Evolutionary conservation across 768 basidiomycete species (phyloP).

Genomic region (Calocybe indica): DNA sequence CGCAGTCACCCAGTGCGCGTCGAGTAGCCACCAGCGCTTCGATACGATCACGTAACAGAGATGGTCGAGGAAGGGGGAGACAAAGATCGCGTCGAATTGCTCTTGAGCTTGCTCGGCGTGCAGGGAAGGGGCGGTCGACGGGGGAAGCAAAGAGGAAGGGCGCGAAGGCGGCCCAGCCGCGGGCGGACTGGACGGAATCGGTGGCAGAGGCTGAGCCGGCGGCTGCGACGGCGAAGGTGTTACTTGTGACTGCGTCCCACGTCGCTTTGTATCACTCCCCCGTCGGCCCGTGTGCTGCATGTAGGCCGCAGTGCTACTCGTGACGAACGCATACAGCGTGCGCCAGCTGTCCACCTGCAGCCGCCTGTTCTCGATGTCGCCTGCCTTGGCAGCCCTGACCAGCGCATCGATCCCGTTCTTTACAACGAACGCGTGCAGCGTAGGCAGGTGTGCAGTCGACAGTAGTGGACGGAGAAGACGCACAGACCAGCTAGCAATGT

Average conservation of each 20-base stretch:
- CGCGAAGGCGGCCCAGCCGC: too few relatives aligned
- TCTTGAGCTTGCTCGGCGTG: constrained; percentile 3
- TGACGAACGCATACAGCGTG: constrained; percentile 29
- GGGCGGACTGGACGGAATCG: neutral
- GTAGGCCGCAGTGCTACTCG: constrained; percentile 14
- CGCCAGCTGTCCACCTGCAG: constrained; percentile 35
- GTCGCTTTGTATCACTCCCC: too few relatives aligned
- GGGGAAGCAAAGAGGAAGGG: too few relatives aligned
- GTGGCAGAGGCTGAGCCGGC: neutral
- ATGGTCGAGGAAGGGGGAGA: constrained; percentile 32
- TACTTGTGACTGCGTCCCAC: too few relatives aligned
- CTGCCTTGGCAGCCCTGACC: constrained; percentile 24
- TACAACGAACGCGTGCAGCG: constrained; percentile 24
- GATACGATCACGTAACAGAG: constrained; percentile 22
- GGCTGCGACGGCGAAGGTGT: constrained; percentile 7
- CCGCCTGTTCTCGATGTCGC: constrained; percentile 28
- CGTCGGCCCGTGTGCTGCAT: too few relatives aligned
- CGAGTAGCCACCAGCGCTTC: constrained; percentile 31
- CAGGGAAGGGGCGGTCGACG: too few relatives aligned
- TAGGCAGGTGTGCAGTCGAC: constrained; percentile 16
- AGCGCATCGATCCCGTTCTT: constrained; percentile 28
- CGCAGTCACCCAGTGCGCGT: constrained; percentile 30
- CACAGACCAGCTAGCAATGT: constrained; percentile 26
- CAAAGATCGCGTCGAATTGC: constrained; percentile 24
- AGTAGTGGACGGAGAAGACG: constrained; percentile 28